These are phyloP conservation scores for Peronospora destructor DNA, from an alignment of 352 stramenopile species.

Conservation along the genomic window DNA sequence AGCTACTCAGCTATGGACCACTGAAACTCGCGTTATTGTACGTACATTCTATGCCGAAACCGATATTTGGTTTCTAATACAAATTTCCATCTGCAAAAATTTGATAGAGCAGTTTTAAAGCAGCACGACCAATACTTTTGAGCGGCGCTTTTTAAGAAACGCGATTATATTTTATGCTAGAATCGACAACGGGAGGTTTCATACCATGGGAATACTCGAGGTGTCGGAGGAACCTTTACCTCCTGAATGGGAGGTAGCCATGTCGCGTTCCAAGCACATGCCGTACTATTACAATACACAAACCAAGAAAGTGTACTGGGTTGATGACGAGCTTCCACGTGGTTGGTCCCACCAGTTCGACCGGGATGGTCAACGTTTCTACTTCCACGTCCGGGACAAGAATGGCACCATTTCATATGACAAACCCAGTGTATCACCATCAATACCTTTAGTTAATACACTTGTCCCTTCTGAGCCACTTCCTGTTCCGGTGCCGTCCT, in stretches of 20 bases:
- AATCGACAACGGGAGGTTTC: too few species aligned
- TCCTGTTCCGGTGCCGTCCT: conserved; percentile 42
- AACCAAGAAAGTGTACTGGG: conserved; percentile 79
- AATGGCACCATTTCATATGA: conserved; percentile 61
- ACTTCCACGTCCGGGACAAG: conserved; percentile 79
- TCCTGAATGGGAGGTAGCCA: conserved; percentile 64
- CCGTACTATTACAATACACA: conserved; percentile 80
- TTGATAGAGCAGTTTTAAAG: too few species aligned
- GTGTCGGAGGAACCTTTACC: conserved; percentile 60
- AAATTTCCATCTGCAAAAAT: neutral
- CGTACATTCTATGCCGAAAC: too few species aligned
- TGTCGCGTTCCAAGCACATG: conserved; percentile 79
- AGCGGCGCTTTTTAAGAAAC: too few species aligned
- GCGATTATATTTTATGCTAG: too few species aligned
- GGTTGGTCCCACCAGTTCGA: conserved; percentile 82
- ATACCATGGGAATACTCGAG: conserved; percentile 18
- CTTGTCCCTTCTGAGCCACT: conserved; percentile 30
- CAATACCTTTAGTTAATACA: neutral
- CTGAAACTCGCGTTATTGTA: too few species aligned
- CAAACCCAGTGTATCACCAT: conserved; percentile 26
- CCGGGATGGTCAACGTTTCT: conserved; percentile 43
- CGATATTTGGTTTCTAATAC: too few species aligned
- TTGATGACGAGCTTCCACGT: conserved; percentile 68
- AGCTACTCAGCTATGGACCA: too few species aligned
- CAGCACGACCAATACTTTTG: too few species aligned